Conservation (phyloP, 177 flowering plant species). For the Telopea speciosissima region DNA sequence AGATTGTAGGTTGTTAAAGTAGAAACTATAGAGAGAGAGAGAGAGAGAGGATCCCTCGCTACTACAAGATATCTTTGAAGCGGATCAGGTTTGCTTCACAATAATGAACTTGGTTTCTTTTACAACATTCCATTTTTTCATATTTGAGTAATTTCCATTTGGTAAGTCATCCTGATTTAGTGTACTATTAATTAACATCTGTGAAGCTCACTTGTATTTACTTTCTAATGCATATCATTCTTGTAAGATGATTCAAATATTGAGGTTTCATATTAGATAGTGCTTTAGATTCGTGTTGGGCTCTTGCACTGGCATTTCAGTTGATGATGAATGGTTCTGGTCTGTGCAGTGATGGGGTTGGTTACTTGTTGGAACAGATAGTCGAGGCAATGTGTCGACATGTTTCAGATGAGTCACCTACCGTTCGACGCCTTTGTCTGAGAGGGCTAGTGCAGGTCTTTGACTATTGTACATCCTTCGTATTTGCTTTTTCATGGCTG, state of each 20-base stretch:
- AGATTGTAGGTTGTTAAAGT: too few species aligned
- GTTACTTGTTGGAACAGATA: constrained; percentile 72
- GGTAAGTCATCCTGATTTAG: background rate
- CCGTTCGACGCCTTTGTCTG: constrained; percentile 84
- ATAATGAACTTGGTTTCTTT: too few species aligned
- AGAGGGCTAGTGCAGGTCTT: constrained; percentile 91
- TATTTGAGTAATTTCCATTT: background rate
- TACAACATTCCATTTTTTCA: background rate
- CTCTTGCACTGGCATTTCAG: background rate
- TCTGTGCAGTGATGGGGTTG: constrained; percentile 64
- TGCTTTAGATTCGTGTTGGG: too few species aligned
- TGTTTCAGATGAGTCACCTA: constrained; percentile 90
- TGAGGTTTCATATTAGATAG: background rate
- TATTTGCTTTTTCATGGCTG: background rate
- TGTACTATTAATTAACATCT: background rate
- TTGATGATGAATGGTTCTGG: background rate
- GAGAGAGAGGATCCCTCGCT: too few species aligned
- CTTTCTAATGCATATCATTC: background rate
- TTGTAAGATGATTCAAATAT: background rate
- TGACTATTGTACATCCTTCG: background rate
- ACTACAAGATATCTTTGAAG: too few species aligned
- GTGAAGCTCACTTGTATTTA: background rate
- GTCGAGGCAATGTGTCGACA: constrained; percentile 80
- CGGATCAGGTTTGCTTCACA: too few species aligned
- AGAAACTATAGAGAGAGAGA: too few species aligned